A percentile compares a stretch with the other conserved stretches of the same genome.
These are phyloP conservation scores for Linderniella brevidens DNA, from an alignment of 257 asterid species.

Conservation along the genomic window DNA sequence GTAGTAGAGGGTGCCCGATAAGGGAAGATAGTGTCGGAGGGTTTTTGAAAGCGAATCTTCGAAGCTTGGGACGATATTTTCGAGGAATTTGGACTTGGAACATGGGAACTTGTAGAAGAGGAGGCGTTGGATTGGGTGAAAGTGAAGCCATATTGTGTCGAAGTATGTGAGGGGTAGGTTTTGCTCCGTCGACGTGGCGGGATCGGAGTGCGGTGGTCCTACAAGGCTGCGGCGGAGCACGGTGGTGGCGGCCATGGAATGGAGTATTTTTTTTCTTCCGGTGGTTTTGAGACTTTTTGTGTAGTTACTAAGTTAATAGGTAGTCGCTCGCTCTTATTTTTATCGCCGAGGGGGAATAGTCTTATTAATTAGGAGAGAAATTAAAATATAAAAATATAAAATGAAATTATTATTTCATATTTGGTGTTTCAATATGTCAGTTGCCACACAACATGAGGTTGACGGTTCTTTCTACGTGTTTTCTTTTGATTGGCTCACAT, in stretches of 20 bases:
- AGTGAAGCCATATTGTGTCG: slow-evolving; percentile 26
- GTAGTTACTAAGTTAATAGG: too few relatives aligned
- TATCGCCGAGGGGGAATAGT: too few relatives aligned
- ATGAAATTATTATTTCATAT: too few relatives aligned
- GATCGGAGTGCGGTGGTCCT: slow-evolving; percentile 10
- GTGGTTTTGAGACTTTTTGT: too few relatives aligned
- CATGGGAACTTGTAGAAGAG: slow-evolving; percentile 20
- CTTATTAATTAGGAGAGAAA: too few relatives aligned
- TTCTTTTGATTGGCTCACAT: too few relatives aligned
- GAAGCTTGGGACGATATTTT: slow-evolving; percentile 21
- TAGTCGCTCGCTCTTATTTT: too few relatives aligned
- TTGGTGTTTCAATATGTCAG: too few relatives aligned
- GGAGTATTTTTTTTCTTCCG: neutral
- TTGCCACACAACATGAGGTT: too few relatives aligned
- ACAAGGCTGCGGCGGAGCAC: slow-evolving; percentile 11
- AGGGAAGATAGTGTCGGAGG: slow-evolving; percentile 30
- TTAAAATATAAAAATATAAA: too few relatives aligned
- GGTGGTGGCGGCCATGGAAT: slow-evolving; percentile 3
- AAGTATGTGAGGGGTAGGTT: slow-evolving; percentile 24
- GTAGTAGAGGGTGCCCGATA: slow-evolving; percentile 20
- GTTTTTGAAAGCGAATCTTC: slow-evolving; percentile 27
- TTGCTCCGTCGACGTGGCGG: slow-evolving; percentile 10
- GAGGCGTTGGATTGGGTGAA: slow-evolving; percentile 20
- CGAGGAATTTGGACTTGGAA: slow-evolving; percentile 15
- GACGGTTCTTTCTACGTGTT: too few relatives aligned